Evolutionary conservation across 2,329 filamentous ascomycete genomes (phyloP).

Genomic region (Xylaria digitata): DNA sequence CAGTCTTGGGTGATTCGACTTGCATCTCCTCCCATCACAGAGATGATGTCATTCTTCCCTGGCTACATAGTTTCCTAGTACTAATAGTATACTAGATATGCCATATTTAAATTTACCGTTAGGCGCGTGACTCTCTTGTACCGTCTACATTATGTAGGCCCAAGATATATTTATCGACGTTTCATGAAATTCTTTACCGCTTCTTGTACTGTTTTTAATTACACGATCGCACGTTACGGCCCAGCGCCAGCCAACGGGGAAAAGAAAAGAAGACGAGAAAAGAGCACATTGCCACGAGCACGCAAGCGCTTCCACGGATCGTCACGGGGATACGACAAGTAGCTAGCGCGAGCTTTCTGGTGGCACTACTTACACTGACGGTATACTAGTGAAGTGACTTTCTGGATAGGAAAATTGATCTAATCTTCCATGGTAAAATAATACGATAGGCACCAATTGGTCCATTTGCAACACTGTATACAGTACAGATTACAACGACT

Average conservation of each 20-base stretch:
- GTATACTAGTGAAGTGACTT: conserved; percentile 9
- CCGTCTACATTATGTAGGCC: not conserved
- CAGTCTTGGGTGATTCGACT: not conserved
- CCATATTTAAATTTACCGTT: not conserved
- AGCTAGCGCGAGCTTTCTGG: conserved; percentile 17
- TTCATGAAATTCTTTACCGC: conserved; percentile 6
- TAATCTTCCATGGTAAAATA: not conserved
- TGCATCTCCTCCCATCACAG: not conserved
- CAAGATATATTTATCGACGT: not conserved
- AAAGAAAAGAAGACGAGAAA: conserved; percentile 1
- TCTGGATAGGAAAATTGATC: not conserved
- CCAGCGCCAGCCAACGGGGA: conserved; percentile 1
- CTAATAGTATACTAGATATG: not conserved
- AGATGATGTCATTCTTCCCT: conserved; percentile 1
- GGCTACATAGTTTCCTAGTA: not conserved
- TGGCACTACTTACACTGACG: conserved; percentile 18
- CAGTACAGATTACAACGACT: not conserved
- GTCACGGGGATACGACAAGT: conserved; percentile 8
- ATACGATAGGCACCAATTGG: no score
- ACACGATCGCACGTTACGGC: conserved; percentile 21
- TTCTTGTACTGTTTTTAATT: conserved; percentile 12
- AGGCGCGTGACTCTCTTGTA: not conserved
- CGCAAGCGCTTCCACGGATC: conserved; percentile 15
- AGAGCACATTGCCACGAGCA: not conserved
- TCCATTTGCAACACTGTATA: not conserved